Evolutionary conservation across 306 rosid genomes (phyloP).

Genomic region (Trichosanthes truncata): DNA sequence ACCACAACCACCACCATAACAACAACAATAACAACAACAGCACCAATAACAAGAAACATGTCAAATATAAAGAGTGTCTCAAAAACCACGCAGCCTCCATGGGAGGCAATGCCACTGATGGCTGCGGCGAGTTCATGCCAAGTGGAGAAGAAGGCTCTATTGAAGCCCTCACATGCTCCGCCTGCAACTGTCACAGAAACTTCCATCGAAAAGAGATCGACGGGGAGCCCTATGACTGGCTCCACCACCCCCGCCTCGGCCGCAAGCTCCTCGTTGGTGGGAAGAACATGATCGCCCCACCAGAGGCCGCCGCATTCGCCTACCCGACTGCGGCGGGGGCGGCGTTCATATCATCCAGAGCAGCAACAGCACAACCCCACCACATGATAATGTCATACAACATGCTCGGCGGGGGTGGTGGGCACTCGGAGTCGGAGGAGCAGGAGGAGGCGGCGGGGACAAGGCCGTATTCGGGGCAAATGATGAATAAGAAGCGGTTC

Average conservation of each 20-base stretch:
- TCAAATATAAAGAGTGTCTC: conserved; percentile 65
- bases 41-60: neutral
- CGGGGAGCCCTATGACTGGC: conserved; percentile 23
- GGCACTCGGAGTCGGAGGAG: conserved; percentile 64
- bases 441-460: conserved; percentile 27
- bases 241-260: conserved; percentile 6
- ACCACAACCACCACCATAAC: neutral
- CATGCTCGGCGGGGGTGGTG: conserved; percentile 19
- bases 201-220: conserved; percentile 74
- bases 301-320: conserved; percentile 24
- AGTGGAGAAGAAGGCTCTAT: conserved; percentile 68
- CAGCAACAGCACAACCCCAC: conserved; percentile 26
- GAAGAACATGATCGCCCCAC: conserved; percentile 19
- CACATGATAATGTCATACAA: conserved; percentile 67
- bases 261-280: neutral
- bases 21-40: neutral
- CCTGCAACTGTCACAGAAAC: conserved; percentile 85
- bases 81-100: conserved; percentile 90
- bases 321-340: conserved; percentile 36
- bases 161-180: conserved; percentile 77
- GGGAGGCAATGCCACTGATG: conserved; percentile 88
- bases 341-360: conserved; percentile 42
- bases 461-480: neutral
- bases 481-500: conserved; percentile 17
- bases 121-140: conserved; percentile 95